Evolutionary conservation across 192 early-diverging fungal species (phyloP).

Genomic region (Dissophora ornata): DNA sequence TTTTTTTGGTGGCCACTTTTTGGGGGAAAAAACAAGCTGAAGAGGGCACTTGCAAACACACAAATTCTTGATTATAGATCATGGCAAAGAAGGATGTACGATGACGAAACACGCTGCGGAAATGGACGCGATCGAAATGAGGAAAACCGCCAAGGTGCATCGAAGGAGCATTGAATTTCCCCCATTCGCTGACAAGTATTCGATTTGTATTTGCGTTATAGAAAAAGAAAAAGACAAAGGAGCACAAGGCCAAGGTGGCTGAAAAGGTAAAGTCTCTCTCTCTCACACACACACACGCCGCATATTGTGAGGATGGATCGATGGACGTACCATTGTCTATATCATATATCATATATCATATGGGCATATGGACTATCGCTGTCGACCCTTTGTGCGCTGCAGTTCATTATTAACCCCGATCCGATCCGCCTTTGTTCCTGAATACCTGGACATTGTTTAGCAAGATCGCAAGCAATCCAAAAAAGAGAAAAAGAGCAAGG

Average conservation of each 20-base stretch:
- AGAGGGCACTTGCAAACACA: too few species aligned
- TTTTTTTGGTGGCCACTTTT: neutral
- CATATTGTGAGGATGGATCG: too few species aligned
- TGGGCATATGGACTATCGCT: neutral
- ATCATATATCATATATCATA: too few species aligned
- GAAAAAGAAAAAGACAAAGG: constrained; percentile 66
- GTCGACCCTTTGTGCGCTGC: neutral
- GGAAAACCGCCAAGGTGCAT: neutral
- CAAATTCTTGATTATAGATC: neutral
- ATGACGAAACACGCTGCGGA: neutral
- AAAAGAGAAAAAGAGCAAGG: constrained; percentile 59
- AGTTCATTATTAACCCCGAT: neutral
- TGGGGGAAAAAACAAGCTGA: too few species aligned
- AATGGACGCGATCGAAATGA: neutral
- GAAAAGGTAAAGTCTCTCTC: constrained; percentile 43
- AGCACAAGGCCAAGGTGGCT: constrained; percentile 56
- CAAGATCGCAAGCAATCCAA: constrained; percentile 56
- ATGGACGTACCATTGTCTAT: too few species aligned
- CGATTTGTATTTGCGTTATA: constrained; percentile 10
- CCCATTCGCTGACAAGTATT: neutral
- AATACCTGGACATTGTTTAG: constrained; percentile 3
- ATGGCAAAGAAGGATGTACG: constrained; percentile 51
- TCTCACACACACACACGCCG: neutral
- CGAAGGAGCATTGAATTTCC: neutral
- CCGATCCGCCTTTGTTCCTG: neutral